Evolutionary conservation across 805 yeast species (phyloP).

Genomic region (Lachancea mirantina): DNA sequence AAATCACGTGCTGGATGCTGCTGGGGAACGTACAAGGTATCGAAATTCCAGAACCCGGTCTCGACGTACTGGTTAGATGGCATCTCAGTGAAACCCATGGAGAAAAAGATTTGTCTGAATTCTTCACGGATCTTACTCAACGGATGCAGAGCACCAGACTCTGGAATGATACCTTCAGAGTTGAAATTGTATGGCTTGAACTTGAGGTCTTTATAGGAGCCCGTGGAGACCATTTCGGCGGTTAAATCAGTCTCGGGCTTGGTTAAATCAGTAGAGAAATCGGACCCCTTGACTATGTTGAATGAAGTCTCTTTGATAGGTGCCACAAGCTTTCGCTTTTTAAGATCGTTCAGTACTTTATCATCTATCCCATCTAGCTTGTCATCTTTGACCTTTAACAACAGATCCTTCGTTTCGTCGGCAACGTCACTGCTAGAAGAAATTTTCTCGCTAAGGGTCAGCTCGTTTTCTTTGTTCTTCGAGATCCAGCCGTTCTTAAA

Average conservation of each 20-base stretch:
- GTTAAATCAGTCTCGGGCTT: constrained; percentile 91
- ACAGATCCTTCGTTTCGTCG: constrained; percentile 60
- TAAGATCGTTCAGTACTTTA: constrained; percentile 73
- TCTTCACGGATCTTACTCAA: constrained; percentile 95
- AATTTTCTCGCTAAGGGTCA: constrained; percentile 51
- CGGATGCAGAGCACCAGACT: constrained; percentile 93
- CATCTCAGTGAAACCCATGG: constrained; percentile 98
- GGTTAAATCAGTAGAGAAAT: constrained; percentile 74
- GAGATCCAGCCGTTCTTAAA: constrained; percentile 95
- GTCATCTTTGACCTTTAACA: constrained; percentile 42
- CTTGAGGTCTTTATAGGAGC: constrained; percentile 72
- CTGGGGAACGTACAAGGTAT: constrained; percentile 93
- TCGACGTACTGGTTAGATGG: constrained; percentile 98
- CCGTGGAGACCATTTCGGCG: constrained; percentile 78
- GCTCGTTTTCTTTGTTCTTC: constrained; percentile 70
- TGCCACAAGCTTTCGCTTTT: constrained; percentile 81
- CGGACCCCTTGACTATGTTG: constrained; percentile 69
- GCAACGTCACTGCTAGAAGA: constrained; percentile 34
- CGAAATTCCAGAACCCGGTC: constrained; percentile 98
- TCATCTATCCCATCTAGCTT: constrained; percentile 35
- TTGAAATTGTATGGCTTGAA: constrained; percentile 96
- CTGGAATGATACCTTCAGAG: constrained; percentile 84
- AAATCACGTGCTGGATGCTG: constrained; percentile 99
- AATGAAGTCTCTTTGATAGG: constrained; percentile 70
- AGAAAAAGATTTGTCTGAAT: constrained; percentile 94